A percentile compares a stretch with the other conserved stretches of the same genome.
Evolutionary conservation across 169 alveolate species (phyloP).

Genomic region (Eimeria maxima): DNA sequence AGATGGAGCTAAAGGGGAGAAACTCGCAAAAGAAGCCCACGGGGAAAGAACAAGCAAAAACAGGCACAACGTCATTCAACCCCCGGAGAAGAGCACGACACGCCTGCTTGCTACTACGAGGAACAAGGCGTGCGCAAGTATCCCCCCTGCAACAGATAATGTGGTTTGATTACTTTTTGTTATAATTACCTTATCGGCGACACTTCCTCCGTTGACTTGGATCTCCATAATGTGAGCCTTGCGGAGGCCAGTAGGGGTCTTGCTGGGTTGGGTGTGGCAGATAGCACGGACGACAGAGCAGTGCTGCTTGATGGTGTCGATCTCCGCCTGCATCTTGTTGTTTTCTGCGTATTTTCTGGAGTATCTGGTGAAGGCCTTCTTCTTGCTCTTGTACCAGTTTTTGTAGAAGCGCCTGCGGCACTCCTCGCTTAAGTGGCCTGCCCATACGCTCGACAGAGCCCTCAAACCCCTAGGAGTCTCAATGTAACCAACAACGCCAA

Average conservation of each 20-base stretch:
- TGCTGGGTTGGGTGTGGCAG: conserved; percentile 99
- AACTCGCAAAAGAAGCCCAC: not conserved
- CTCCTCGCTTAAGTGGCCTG: conserved; percentile 98
- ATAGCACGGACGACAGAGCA: conserved; percentile 99
- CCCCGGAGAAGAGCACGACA: too few species aligned
- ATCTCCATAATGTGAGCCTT: conserved; percentile 99
- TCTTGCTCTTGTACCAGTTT: conserved; percentile 98
- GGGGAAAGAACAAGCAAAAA: not conserved
- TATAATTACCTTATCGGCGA: conserved; percentile 94
- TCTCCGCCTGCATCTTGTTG: conserved; percentile 94
- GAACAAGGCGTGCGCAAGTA: too few species aligned
- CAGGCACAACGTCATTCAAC: not conserved
- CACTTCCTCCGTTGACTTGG: conserved; percentile 99
- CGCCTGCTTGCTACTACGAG: too few species aligned
- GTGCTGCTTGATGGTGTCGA: conserved; percentile 97
- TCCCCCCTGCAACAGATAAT: not conserved
- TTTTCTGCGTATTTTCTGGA: conserved; percentile 94
- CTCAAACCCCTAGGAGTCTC: conserved; percentile 99
- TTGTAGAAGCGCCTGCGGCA: conserved; percentile 99
- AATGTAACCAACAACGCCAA: conserved; percentile 99
- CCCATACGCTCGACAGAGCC: conserved; percentile 99
- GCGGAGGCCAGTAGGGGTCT: conserved; percentile 96
- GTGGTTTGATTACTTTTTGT: not conserved
- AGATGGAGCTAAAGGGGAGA: not conserved
- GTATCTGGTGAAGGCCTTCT: conserved; percentile 99